These are phyloP conservation scores for Trichomonas tenax DNA, from an alignment of 208 protist species.

Conservation along the genomic window DNA sequence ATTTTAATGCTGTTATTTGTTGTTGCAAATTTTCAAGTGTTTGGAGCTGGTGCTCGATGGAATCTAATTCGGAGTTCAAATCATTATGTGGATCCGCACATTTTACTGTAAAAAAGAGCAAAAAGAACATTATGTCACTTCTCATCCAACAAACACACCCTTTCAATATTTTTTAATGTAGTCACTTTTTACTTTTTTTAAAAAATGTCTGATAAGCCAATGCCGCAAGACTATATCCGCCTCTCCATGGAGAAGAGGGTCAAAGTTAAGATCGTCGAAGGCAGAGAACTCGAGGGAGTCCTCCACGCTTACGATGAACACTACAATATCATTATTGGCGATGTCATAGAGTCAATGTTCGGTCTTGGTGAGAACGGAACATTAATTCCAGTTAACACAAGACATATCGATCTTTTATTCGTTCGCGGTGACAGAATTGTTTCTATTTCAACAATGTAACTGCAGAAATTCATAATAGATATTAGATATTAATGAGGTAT, in stretches of 20 bases:
- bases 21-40: neutral
- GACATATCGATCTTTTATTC: neutral
- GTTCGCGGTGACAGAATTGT: neutral
- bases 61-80: neutral
- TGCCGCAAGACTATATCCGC: neutral
- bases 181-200: neutral
- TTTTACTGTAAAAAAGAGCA: neutral
- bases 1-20: neutral
- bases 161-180: neutral
- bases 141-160: neutral
- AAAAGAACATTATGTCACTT: too few species aligned
- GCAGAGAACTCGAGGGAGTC: neutral
- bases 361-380: neutral
- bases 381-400: neutral
- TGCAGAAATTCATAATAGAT: neutral
- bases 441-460: neutral
- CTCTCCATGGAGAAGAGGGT: neutral
- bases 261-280: neutral
- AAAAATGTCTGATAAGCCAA: neutral
- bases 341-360: neutral
- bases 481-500: neutral
- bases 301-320: constrained; percentile 17
- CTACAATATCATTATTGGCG: neutral
- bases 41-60: neutral
- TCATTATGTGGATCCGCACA: neutral